A percentile compares a stretch with the other conserved stretches of the same genome.
These are phyloP conservation scores for Pistacia integerrima DNA, from an alignment of 345 rosid genomes.

Conservation along the genomic window DNA sequence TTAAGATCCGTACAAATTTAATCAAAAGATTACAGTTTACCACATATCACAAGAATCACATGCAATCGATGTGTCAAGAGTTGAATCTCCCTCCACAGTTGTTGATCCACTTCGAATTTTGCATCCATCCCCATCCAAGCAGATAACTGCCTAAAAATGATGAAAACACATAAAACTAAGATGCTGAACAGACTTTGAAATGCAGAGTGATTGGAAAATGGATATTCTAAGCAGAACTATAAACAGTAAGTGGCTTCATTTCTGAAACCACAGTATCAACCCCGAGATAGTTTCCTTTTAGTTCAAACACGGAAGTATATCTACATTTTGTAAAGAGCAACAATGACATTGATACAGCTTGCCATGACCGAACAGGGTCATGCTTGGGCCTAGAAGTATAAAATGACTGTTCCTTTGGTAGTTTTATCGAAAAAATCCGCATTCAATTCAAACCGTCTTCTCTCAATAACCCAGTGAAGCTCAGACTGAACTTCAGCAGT, in stretches of 20 bases:
- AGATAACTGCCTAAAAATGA: conserved; percentile 91
- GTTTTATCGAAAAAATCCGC: neutral
- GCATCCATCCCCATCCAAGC: conserved; percentile 97
- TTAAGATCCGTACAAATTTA: neutral
- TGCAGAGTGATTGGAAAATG: neutral
- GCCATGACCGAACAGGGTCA: neutral
- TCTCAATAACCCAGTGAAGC: neutral
- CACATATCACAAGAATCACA: conserved; percentile 97
- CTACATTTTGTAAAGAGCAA: conserved; percentile 1
- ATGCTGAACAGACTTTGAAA: conserved; percentile 15
- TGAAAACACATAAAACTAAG: conserved; percentile 30
- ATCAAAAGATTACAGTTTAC: conserved; percentile 41
- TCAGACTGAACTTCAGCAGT: neutral
- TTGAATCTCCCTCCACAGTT: conserved; percentile 56
- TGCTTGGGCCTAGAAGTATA: conserved; percentile 7
- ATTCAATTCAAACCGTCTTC: conserved; percentile 4
- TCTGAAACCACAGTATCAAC: conserved; percentile 5
- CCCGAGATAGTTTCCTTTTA: neutral
- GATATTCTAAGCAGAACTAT: conserved; percentile 11
- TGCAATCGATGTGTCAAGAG: conserved; percentile 95
- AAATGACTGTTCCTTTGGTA: neutral
- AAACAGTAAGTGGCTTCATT: conserved; percentile 7
- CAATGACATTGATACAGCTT: neutral
- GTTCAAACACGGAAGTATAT: neutral
- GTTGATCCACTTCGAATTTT: conserved; percentile 63